These are phyloP conservation scores for Oxytropis ochrocephala DNA, from an alignment of 306 rosid genomes.

Conservation along the genomic window DNA sequence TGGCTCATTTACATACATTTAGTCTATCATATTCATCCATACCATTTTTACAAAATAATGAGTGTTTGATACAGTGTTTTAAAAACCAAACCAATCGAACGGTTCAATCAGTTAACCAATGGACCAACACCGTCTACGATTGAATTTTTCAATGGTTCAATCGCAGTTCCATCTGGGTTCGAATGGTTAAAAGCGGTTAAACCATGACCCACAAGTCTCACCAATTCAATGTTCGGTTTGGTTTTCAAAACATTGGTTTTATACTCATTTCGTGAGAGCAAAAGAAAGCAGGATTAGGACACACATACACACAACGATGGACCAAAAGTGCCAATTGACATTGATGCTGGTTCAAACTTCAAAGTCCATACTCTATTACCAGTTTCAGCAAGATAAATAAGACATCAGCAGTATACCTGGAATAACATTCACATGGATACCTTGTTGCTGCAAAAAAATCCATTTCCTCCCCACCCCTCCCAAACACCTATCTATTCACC, in stretches of 20 bases:
- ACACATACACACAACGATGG: neutral
- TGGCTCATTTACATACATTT: neutral
- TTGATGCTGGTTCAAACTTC: neutral
- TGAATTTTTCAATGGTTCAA: no score
- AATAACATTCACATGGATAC: slow-evolving; percentile 81
- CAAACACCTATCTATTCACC: slow-evolving; percentile 63
- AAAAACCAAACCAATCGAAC: no score
- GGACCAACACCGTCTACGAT: no score
- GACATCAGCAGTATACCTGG: slow-evolving; percentile 55
- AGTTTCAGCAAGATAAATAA: slow-evolving; percentile 10
- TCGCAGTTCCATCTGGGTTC: no score
- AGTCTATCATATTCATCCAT: neutral
- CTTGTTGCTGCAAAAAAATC: slow-evolving; percentile 89
- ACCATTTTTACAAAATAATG: neutral
- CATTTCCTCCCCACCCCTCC: slow-evolving; percentile 99
- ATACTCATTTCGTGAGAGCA: no score
- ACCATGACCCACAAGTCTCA: no score
- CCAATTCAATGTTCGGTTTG: no score
- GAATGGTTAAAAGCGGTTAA: no score
- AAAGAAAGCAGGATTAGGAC: no score
- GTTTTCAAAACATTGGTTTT: no score
- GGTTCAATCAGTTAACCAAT: no score
- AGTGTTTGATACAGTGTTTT: neutral
- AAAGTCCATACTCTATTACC: neutral
- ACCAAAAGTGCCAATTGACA: neutral